Evolutionary conservation across 352 stramenopile genomes (phyloP).

Genomic region (Globisporangium viniferum): DNA sequence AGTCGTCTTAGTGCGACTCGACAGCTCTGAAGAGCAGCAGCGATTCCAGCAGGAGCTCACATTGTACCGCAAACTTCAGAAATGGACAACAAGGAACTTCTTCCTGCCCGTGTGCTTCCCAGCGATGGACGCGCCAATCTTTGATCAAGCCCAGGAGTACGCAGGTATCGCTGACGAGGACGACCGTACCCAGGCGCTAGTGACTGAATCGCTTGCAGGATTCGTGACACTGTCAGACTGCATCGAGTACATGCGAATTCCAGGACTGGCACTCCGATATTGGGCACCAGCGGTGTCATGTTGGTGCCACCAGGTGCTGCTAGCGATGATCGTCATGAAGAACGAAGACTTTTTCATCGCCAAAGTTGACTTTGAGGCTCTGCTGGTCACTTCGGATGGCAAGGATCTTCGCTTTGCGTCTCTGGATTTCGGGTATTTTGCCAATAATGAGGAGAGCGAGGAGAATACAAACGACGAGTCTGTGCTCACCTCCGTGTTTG

Average conservation of each 20-base stretch:
- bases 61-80: slow-evolving; percentile 25
- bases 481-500: not conserved
- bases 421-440: slow-evolving; percentile 13
- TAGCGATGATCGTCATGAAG: slow-evolving; percentile 27
- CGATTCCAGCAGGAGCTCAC: slow-evolving; percentile 25
- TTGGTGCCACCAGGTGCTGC: slow-evolving; percentile 36
- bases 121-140: slow-evolving; percentile 16
- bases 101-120: slow-evolving; percentile 21
- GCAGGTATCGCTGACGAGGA: not conserved
- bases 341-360: slow-evolving; percentile 23
- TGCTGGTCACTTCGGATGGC: slow-evolving; percentile 30
- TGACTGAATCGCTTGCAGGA: slow-evolving; percentile 29
- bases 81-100: slow-evolving; percentile 18
- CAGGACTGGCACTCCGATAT: slow-evolving; percentile 10
- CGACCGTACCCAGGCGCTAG: slow-evolving; percentile 16
- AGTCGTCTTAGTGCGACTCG: slow-evolving; percentile 17
- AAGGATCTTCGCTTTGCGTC: slow-evolving; percentile 26
- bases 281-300: slow-evolving; percentile 27
- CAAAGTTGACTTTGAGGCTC: slow-evolving; percentile 19
- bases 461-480: not conserved
- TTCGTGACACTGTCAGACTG: slow-evolving; percentile 28
- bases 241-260: slow-evolving; percentile 18
- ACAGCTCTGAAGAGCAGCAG: not conserved
- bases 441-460: not conserved
- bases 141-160: slow-evolving; percentile 9